These are phyloP conservation scores for Rhizoclosmatium globosum DNA, from an alignment of 192 early-diverging fungal genomes.

Conservation along the genomic window DNA sequence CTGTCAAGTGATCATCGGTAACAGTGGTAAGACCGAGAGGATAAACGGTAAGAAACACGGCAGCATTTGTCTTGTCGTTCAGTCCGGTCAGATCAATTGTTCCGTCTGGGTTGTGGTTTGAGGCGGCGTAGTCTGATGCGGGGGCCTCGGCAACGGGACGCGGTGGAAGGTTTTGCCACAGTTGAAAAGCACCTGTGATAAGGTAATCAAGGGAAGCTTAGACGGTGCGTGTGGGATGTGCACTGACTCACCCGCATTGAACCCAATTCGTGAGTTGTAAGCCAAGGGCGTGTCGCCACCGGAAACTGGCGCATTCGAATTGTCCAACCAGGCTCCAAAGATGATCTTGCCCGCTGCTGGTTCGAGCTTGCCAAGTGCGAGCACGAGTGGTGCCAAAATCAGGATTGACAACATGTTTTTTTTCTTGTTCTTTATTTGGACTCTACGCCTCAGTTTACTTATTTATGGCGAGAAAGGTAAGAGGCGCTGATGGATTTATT, in stretches of 20 bases:
- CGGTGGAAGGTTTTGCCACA: slow-evolving; percentile 22
- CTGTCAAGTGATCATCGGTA: slow-evolving; percentile 12
- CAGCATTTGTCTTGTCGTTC: slow-evolving; percentile 31
- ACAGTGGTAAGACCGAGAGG: neutral
- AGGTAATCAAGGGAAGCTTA: neutral
- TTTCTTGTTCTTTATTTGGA: too few relatives aligned
- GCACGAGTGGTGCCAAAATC: too few relatives aligned
- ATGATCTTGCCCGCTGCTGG: slow-evolving; percentile 25
- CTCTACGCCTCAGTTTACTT: too few relatives aligned
- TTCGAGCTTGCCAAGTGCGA: neutral
- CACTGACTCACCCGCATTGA: slow-evolving; percentile 25
- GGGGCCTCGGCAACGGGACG: neutral
- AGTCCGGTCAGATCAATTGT: slow-evolving; percentile 17
- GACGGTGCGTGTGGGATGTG: neutral
- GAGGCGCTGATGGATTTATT: too few relatives aligned
- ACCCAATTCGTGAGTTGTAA: slow-evolving; percentile 25
- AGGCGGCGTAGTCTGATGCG: neutral
- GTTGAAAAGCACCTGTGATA: slow-evolving; percentile 16
- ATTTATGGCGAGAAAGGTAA: too few relatives aligned
- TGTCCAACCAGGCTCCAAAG: slow-evolving; percentile 35
- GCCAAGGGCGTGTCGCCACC: slow-evolving; percentile 10
- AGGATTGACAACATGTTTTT: too few relatives aligned
- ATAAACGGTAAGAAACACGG: slow-evolving; percentile 39
- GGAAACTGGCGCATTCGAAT: neutral
- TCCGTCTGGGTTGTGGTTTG: slow-evolving; percentile 24